These are phyloP conservation scores for Myxozyma melibiosi DNA, from an alignment of 805 yeast species.

Conservation along the genomic window DNA sequence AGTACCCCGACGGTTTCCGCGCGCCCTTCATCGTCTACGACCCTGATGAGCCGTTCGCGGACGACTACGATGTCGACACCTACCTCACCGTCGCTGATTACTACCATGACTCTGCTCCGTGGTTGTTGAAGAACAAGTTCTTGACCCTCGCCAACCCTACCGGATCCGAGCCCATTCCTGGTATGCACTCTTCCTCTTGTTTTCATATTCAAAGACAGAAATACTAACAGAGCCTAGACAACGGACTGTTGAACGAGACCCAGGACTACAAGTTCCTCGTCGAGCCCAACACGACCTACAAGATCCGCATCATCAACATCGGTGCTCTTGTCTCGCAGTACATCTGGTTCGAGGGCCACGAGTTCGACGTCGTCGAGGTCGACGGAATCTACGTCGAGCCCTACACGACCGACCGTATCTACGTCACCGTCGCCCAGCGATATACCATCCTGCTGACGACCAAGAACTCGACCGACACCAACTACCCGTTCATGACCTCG, in stretches of 20 bases:
- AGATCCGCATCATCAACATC: slow-evolving; percentile 75
- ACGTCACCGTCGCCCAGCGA: slow-evolving; percentile 90
- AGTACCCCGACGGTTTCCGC: slow-evolving; percentile 84
- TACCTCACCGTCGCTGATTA: slow-evolving; percentile 75
- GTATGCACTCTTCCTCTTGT: background rate
- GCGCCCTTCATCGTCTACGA: slow-evolving; percentile 69
- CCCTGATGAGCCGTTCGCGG: slow-evolving; percentile 58
- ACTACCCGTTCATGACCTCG: slow-evolving; percentile 80
- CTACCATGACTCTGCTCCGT: slow-evolving; percentile 71
- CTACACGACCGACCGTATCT: slow-evolving; percentile 66
- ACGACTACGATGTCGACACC: slow-evolving; percentile 78
- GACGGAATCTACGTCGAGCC: slow-evolving; percentile 89
- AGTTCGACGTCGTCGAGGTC: slow-evolving; percentile 81
- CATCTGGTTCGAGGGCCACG: slow-evolving; percentile 85
- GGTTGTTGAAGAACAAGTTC: slow-evolving; percentile 55
- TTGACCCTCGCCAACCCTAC: slow-evolving; percentile 82
- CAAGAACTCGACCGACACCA: slow-evolving; percentile 59
- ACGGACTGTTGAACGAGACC: slow-evolving; percentile 78
- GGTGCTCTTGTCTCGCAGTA: slow-evolving; percentile 94
- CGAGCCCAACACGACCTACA: slow-evolving; percentile 81
- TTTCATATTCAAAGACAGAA: background rate
- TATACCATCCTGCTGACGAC: slow-evolving; percentile 79
- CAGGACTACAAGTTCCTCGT: slow-evolving; percentile 75
- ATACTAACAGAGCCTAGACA: slow-evolving; percentile 43
- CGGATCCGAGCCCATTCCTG: slow-evolving; percentile 97